Evolutionary conservation across 2,329 filamentous ascomycete species (phyloP).

Genomic region (Colletotrichum viniferum): DNA sequence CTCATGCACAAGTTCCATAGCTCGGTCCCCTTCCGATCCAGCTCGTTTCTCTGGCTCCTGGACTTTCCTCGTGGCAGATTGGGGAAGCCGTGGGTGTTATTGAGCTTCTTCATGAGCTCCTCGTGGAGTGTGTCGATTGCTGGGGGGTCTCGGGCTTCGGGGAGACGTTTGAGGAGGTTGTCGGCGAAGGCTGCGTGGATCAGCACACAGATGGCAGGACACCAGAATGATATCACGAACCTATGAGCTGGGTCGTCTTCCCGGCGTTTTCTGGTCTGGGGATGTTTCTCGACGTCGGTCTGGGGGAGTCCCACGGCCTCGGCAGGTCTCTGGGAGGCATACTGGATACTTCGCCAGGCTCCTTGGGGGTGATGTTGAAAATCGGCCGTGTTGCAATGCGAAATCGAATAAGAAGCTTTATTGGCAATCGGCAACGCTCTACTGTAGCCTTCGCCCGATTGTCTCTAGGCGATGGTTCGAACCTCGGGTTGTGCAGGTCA

Average conservation of each 20-base stretch:
- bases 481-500: background rate
- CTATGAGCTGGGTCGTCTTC: background rate
- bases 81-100: background rate
- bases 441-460: background rate
- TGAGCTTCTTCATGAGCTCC: slow-evolving; percentile 28
- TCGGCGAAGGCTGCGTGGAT: slow-evolving; percentile 3
- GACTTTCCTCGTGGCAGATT: background rate
- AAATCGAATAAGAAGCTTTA: background rate
- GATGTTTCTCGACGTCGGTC: background rate
- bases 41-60: slow-evolving; percentile 31
- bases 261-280: background rate
- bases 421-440: background rate
- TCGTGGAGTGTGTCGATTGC: slow-evolving; percentile 29
- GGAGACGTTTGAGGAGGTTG: slow-evolving; percentile 4
- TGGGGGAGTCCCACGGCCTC: background rate
- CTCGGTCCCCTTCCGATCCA: slow-evolving; percentile 60
- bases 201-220: background rate
- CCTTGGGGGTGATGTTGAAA: background rate
- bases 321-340: background rate
- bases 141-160: slow-evolving; percentile 19
- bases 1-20: slow-evolving; percentile 73
- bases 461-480: background rate
- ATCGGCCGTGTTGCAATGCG: background rate
- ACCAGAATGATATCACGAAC: background rate
- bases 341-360: background rate